Evolutionary conservation across 371 early-diverging fungal species (phyloP).

Genomic region (Circinella minor): DNA sequence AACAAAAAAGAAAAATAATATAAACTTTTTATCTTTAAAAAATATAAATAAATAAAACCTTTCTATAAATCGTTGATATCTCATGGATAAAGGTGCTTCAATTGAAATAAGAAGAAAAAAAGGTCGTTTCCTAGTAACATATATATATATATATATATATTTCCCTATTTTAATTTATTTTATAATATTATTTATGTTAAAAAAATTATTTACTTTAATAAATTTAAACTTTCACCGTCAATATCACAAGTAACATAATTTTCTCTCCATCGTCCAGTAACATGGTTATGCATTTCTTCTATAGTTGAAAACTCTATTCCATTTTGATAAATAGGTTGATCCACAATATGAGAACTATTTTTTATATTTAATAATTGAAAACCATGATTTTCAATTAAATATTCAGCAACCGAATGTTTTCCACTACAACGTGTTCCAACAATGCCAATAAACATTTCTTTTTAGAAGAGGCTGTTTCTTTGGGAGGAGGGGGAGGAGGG

Average conservation of each 20-base stretch:
- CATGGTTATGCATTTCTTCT: slow-evolving; percentile 59
- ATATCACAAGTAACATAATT: slow-evolving; percentile 77
- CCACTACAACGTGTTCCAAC: slow-evolving; percentile 77
- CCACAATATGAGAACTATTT: not conserved
- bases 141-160: no score
- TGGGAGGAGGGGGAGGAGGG: no score
- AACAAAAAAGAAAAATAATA: no score
- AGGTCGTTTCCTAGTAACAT: slow-evolving; percentile 74
- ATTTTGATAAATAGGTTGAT: slow-evolving; percentile 13
- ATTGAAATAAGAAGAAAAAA: slow-evolving; percentile 86
- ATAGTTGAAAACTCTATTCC: slow-evolving; percentile 45
- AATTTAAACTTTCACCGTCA: slow-evolving; percentile 34
- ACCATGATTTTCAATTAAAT: slow-evolving; percentile 51
- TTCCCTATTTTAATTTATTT: no score
- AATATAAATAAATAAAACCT: slow-evolving; percentile 25
- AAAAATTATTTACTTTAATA: slow-evolving; percentile 24
- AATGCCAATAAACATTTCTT: slow-evolving; percentile 75
- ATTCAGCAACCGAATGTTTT: slow-evolving; percentile 70
- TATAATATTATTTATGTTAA: slow-evolving; percentile 10
- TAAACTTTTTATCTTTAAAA: no score
- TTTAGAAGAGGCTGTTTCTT: not conserved
- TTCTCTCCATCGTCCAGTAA: slow-evolving; percentile 70
- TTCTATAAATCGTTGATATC: slow-evolving; percentile 63
- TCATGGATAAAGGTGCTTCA: slow-evolving; percentile 75
- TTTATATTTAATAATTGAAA: slow-evolving; percentile 10